These are phyloP conservation scores for Conringia planisiliqua DNA, from an alignment of 345 rosid genomes.

Conservation along the genomic window DNA sequence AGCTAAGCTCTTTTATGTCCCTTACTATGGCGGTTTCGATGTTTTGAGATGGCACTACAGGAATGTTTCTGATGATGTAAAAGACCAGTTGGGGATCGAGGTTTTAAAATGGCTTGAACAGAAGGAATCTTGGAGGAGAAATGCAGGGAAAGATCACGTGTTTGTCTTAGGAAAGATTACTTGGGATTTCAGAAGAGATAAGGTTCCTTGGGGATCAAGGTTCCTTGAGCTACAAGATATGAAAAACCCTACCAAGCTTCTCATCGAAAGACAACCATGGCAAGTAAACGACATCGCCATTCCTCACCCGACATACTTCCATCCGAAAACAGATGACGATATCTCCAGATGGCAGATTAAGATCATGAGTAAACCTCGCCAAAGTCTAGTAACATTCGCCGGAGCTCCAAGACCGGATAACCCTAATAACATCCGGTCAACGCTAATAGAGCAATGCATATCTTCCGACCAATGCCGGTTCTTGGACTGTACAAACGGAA, in stretches of 20 bases:
- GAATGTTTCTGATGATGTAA: conserved; percentile 57
- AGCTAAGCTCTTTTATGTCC: conserved; percentile 70
- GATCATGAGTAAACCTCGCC: conserved; percentile 41
- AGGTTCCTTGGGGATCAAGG: conserved; percentile 55
- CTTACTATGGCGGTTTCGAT: conserved; percentile 65
- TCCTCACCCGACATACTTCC: conserved; percentile 72
- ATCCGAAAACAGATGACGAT: conserved; percentile 59
- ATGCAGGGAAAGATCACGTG: conserved; percentile 64
- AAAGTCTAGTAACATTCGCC: conserved; percentile 49
- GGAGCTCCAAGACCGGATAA: conserved; percentile 55
- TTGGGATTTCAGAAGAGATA: conserved; percentile 73
- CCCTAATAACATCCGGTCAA: conserved; percentile 52
- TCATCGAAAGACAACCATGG: conserved; percentile 81
- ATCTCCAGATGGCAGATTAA: conserved; percentile 55
- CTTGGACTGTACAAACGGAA: conserved; percentile 44
- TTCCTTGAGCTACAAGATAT: conserved; percentile 55
- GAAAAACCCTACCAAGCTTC: conserved; percentile 69
- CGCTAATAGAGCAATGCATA: conserved; percentile 54
- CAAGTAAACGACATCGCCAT: conserved; percentile 64
- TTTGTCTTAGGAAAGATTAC: conserved; percentile 67
- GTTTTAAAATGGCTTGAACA: conserved; percentile 58
- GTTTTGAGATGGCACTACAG: conserved; percentile 75
- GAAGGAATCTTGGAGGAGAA: conserved; percentile 46
- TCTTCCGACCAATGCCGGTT: conserved; percentile 40
- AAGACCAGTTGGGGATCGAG: conserved; percentile 47